A percentile compares a stretch with the other conserved stretches of the same genome.
These are phyloP conservation scores for Eutypa lata DNA, from an alignment of 2,329 filamentous ascomycete genomes.

Conservation along the genomic window DNA sequence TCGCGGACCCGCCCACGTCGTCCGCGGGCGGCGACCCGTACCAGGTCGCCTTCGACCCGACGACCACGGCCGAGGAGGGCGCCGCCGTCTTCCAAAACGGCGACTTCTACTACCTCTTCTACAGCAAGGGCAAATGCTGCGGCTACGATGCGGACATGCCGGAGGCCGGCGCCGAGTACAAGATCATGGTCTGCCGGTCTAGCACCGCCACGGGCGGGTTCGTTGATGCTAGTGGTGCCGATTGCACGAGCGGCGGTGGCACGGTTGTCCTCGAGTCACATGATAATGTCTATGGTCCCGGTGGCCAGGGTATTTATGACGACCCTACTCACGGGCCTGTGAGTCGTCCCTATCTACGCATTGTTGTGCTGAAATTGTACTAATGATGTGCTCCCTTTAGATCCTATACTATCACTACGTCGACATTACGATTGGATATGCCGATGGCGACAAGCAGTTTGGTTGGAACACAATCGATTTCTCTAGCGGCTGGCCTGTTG, in stretches of 20 bases:
- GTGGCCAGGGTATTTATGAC: conserved; percentile 50
- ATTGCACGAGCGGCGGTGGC: conserved; percentile 43
- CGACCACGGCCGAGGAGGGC: conserved; percentile 50
- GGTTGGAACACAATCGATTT: conserved; percentile 50
- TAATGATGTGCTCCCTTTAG: conserved; percentile 3
- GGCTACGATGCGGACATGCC: conserved; percentile 47
- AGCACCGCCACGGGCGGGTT: conserved; percentile 48
- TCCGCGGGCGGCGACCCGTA: conserved; percentile 40
- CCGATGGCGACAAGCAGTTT: conserved; percentile 44
- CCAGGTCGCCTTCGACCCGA: conserved; percentile 51
- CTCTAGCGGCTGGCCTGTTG: conserved; percentile 45
- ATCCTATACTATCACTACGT: conserved; percentile 46
- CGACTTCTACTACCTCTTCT: conserved; percentile 61
- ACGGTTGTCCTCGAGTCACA: conserved; percentile 60
- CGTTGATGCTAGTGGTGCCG: conserved; percentile 19
- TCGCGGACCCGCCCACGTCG: conserved; percentile 41
- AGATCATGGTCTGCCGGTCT: conserved; percentile 58
- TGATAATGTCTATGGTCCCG: conserved; percentile 60
- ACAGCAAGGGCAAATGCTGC: conserved; percentile 57
- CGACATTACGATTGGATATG: conserved; percentile 30
- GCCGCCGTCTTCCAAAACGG: conserved; percentile 51
- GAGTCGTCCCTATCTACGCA: background rate
- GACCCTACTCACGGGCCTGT: conserved; percentile 24
- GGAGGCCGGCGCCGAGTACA: conserved; percentile 55
- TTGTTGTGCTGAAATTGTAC: too few relatives aligned